These are phyloP conservation scores for Colletotrichum lentis DNA, from an alignment of 2,329 filamentous ascomycete species.

Conservation along the genomic window DNA sequence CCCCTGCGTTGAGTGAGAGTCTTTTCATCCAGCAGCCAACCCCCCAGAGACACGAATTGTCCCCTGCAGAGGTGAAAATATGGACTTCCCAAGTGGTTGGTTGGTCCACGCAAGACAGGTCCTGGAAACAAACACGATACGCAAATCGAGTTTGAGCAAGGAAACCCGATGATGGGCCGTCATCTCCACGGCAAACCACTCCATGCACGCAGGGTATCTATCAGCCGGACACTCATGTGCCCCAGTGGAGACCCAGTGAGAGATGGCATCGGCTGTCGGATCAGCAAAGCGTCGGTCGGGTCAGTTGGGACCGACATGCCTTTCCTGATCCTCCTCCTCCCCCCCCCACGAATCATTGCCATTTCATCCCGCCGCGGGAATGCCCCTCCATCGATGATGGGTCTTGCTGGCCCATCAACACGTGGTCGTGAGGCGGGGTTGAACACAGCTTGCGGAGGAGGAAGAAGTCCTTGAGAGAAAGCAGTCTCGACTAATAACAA, in stretches of 20 bases:
- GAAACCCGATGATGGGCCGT: background rate
- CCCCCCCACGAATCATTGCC: conserved; percentile 26
- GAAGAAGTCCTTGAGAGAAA: background rate
- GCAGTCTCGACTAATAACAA: too few species aligned
- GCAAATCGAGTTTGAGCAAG: too few species aligned
- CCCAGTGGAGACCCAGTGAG: conserved; percentile 1
- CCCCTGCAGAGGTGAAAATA: too few species aligned
- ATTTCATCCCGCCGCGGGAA: conserved; percentile 26
- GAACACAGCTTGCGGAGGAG: background rate
- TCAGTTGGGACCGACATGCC: conserved; percentile 20
- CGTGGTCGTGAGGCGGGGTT: conserved; percentile 25
- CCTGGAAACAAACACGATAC: too few species aligned
- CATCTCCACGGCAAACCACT: too few species aligned
- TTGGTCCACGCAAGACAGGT: too few species aligned
- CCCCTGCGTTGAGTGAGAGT: too few species aligned
- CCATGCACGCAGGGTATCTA: too few species aligned
- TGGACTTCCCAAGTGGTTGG: too few species aligned
- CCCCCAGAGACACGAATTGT: too few species aligned
- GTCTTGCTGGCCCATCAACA: conserved; percentile 5
- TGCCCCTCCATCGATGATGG: conserved; percentile 15
- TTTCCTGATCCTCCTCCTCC: background rate
- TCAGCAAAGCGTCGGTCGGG: conserved; percentile 16
- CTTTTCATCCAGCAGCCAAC: too few species aligned
- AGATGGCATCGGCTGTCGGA: background rate
- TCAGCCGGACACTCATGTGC: background rate